Evolutionary conservation across 2,329 filamentous ascomycete genomes (phyloP).

Genomic region (Trichoderma arundinaceum): DNA sequence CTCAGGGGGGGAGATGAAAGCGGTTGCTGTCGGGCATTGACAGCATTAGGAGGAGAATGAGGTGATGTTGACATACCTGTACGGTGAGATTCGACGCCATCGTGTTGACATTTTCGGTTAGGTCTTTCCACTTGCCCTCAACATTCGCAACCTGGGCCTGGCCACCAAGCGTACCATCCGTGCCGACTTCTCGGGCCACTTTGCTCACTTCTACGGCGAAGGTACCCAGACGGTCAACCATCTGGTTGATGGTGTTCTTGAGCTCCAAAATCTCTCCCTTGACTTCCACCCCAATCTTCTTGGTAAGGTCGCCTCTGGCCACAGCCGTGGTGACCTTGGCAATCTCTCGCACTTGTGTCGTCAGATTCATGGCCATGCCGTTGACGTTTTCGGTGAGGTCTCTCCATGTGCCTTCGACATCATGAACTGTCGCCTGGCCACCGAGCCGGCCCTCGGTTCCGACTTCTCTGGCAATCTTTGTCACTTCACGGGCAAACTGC

Average conservation of each 20-base stretch:
- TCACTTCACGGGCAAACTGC: constrained; percentile 96
- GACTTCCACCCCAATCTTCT: constrained; percentile 94
- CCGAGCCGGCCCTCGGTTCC: constrained; percentile 93
- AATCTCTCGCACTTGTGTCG: constrained; percentile 96
- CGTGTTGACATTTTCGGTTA: constrained; percentile 88
- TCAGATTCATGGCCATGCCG: constrained; percentile 97
- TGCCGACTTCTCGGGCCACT: constrained; percentile 93
- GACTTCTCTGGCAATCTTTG: constrained; percentile 93
- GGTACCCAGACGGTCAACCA: constrained; percentile 95
- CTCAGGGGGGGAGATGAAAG: neutral
- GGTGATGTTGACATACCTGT: constrained; percentile 52
- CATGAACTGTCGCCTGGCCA: constrained; percentile 93
- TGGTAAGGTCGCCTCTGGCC: constrained; percentile 89
- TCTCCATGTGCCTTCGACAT: constrained; percentile 96
- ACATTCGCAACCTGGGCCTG: constrained; percentile 94
- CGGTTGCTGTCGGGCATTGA: too few relatives aligned
- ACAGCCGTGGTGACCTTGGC: constrained; percentile 96
- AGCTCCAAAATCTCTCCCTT: constrained; percentile 93
- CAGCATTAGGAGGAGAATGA: too few relatives aligned
- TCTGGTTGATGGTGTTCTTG: constrained; percentile 98
- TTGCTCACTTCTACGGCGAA: constrained; percentile 97
- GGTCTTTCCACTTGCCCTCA: constrained; percentile 96
- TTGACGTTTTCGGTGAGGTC: constrained; percentile 96
- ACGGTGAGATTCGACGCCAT: constrained; percentile 72
- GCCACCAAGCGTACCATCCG: constrained; percentile 90